Conservation (phyloP, 108 stramenopile genomes). For the Nitzschia palea region DNA sequence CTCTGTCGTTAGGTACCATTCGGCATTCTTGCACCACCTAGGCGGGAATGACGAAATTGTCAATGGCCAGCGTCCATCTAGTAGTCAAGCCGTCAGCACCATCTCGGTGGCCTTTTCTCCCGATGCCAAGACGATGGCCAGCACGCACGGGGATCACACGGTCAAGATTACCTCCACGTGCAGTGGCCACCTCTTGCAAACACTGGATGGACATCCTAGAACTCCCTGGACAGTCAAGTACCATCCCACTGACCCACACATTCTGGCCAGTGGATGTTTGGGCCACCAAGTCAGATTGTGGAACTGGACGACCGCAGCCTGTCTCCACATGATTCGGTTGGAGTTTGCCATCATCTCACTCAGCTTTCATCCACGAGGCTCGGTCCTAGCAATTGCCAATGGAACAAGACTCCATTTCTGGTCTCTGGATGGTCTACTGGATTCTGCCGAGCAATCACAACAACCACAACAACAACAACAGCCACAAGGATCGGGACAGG, state of each 20-base stretch:
- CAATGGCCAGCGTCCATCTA: conserved; percentile 20
- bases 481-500: not conserved
- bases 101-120: conserved; percentile 83
- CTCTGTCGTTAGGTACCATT: conserved; percentile 57
- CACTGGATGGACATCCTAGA: conserved; percentile 91
- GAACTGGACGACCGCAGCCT: conserved; percentile 76
- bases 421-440: conserved; percentile 66
- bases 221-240: conserved; percentile 99
- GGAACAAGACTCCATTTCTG: conserved; percentile 90
- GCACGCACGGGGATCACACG: conserved; percentile 99
- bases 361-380: conserved; percentile 91
- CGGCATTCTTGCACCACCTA: conserved; percentile 68
- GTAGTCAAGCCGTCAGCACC: conserved; percentile 55
- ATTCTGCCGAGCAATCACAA: conserved; percentile 27
- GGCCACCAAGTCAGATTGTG: conserved; percentile 96
- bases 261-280: conserved; percentile 94
- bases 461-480: not conserved
- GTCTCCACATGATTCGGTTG: conserved; percentile 84
- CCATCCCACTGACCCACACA: conserved; percentile 77
- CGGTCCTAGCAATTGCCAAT: conserved; percentile 89
- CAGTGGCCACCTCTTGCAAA: conserved; percentile 64
- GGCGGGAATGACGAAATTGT: conserved; percentile 33
- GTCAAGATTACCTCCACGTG: conserved; percentile 89
- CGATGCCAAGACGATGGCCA: conserved; percentile 84
- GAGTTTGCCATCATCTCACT: conserved; percentile 91